These are phyloP conservation scores for Bombardia bombarda DNA, from an alignment of 495 filamentous ascomycete genomes.

Conservation along the genomic window DNA sequence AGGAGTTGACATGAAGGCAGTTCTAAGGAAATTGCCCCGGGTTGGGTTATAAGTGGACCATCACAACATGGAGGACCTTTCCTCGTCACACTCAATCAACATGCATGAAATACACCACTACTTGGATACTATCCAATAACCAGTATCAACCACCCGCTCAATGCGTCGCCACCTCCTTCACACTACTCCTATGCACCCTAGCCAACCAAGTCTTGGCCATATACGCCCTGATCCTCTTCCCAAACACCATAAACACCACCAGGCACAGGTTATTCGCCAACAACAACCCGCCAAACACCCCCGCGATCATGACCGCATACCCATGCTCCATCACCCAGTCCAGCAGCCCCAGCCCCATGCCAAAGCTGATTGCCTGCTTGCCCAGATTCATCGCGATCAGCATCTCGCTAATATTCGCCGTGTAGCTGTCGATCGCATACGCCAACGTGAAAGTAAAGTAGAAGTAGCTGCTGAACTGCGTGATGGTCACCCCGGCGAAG, in stretches of 20 bases:
- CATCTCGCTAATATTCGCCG: conserved; percentile 53
- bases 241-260: conserved; percentile 48
- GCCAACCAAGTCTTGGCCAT: conserved; percentile 48
- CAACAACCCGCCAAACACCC: conserved; percentile 47
- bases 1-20: too few relatives aligned
- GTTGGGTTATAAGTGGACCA: too few relatives aligned
- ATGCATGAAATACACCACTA: too few relatives aligned
- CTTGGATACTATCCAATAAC: too few relatives aligned
- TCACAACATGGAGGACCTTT: too few relatives aligned
- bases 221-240: conserved; percentile 46
- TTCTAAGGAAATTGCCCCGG: too few relatives aligned
- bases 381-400: conserved; percentile 61
- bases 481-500: conserved; percentile 46
- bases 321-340: conserved; percentile 50
- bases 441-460: conserved; percentile 55
- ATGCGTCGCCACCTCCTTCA: too few relatives aligned
- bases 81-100: too few relatives aligned
- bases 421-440: conserved; percentile 52
- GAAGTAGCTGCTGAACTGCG: conserved; percentile 45
- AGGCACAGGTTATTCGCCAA: conserved; percentile 49
- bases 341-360: conserved; percentile 50
- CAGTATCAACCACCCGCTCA: too few relatives aligned
- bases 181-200: conserved; percentile 17
- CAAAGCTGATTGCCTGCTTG: conserved; percentile 58
- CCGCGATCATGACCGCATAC: conserved; percentile 51